Evolutionary conservation across 2,329 filamentous ascomycete species (phyloP), one percentile per base, ranked within the genome.

Genomic region (Neocatenulostroma microsporum): DNA sequence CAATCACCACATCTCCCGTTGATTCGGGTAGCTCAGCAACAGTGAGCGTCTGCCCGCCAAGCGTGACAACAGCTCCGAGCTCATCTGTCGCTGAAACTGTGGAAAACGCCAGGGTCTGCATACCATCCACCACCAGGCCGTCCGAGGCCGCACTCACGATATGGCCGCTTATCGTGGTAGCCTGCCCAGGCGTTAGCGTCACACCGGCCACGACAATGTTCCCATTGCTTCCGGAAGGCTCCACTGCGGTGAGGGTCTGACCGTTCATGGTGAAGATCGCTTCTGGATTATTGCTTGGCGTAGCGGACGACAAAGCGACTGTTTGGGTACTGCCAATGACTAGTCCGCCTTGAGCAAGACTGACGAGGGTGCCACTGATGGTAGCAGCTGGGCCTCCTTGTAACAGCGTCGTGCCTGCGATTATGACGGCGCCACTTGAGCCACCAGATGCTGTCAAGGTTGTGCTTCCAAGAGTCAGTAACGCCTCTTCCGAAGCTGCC

Each of bases 341-440:
- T 7, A 34, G 11, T 4, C 47, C 47, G 30, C 28, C 37, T 17
- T 25, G 39, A 12, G 31, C 40, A 20, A 48, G 36, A 27, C 40
- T 44, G 29, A 48, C 32, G 5, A 30, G 35, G 15, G 31, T 31
- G 8, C 40, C 35, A 27, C 37, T 44, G 19, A 50, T 24, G 5
- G 46, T 49, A 5, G 37, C 40, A 4, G 30, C 43, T n/a, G 44
- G 26, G 18, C 39, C 45, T 18, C 42, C 42, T 13, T 8, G 9
- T 6, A 8, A 15, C 9, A 34, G 31, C 21, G 20, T 34, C 9
- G 31, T 34, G 31, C 31, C 31, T 8, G 21, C 31, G 9, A 34
- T 13, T n/a, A 34, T n/a, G 21, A 34, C 5, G 10, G 10, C 17
- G 31, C 6, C 21, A 13, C 5, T 5, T 21, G 31, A 18, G 7